Evolutionary conservation across 176 grass and related monocot genomes (phyloP).

Genomic region (Paspalum notatum): DNA sequence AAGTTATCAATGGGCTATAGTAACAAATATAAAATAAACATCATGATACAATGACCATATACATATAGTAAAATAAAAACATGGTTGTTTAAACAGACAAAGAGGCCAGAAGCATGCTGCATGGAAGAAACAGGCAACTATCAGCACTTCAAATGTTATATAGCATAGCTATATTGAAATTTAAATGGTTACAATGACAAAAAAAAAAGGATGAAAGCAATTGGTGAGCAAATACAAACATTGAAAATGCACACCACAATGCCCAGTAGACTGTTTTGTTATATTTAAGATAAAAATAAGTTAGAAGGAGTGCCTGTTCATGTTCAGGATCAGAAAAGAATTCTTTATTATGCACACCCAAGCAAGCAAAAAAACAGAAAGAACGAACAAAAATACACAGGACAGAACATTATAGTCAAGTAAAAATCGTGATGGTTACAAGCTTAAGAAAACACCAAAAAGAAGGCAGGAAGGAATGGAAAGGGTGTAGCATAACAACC

Average conservation of each 20-base stretch:
- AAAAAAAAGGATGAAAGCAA: slow-evolving; percentile 1
- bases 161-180: slow-evolving; percentile 1
- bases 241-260: not conserved
- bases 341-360: not conserved
- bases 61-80: not conserved
- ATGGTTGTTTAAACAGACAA: slow-evolving; percentile 13
- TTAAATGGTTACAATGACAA: not conserved
- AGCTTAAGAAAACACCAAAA: not conserved
- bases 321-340: not conserved
- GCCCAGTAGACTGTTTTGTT: not conserved
- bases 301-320: not conserved
- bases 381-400: not conserved
- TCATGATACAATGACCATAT: slow-evolving; percentile 19
- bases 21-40: slow-evolving; percentile 23
- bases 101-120: not conserved
- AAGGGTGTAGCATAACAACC: slow-evolving; percentile 57
- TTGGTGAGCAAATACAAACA: not conserved
- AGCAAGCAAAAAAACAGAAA: not conserved
- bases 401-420: slow-evolving; percentile 25
- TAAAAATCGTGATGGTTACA: slow-evolving; percentile 15
- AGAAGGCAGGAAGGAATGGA: not conserved
- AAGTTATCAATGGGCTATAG: slow-evolving; percentile 34
- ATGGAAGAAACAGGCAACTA: slow-evolving; percentile 1
- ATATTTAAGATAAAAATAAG: slow-evolving; percentile 7
- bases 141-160: not conserved